phyloP scores from a whole-genome alignment of 169 alveolate genomes.

The Plasmodium gallinaceum region DNA sequence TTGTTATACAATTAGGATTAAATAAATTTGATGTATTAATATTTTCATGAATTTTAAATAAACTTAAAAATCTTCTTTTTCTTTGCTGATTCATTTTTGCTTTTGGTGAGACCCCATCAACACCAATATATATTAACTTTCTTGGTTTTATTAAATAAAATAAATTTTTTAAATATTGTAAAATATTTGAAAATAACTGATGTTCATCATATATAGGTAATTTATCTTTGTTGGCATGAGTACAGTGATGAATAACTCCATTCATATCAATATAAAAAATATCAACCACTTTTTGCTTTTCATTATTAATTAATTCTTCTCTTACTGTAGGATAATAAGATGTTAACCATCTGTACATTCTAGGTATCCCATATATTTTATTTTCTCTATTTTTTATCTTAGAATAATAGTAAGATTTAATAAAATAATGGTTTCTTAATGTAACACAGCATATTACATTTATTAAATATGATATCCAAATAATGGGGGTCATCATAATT shows the following conservation, averaged over 20 bases:
- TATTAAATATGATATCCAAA: background rate
- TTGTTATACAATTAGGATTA: conserved; percentile 94
- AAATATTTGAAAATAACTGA: conserved; percentile 85
- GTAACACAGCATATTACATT: background rate
- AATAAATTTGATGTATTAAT: conserved; percentile 67
- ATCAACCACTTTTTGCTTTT: conserved; percentile 82
- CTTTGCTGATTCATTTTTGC: conserved; percentile 97
- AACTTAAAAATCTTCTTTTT: conserved; percentile 93
- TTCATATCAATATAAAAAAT: conserved; percentile 96
- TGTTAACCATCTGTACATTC: conserved; percentile 70
- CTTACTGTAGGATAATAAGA: conserved; percentile 71
- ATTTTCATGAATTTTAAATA: conserved; percentile 86
- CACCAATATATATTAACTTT: conserved; percentile 92
- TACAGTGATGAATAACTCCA: conserved; percentile 96
- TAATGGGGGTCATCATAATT: background rate
- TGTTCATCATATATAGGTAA: conserved; percentile 65
- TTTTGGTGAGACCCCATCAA: conserved; percentile 99
- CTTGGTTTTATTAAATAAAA: conserved; percentile 93
- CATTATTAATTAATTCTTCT: conserved; percentile 48
- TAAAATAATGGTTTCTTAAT: conserved; percentile 1
- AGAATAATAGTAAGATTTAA: conserved; percentile 1
- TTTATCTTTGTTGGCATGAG: conserved; percentile 89
- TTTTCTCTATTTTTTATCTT: background rate
- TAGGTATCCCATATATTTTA: conserved; percentile 41
- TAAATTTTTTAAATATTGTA: conserved; percentile 92